Evolutionary conservation across 179 eudicot genomes (phyloP).

Genomic region (Monotropa hypopitys): DNA sequence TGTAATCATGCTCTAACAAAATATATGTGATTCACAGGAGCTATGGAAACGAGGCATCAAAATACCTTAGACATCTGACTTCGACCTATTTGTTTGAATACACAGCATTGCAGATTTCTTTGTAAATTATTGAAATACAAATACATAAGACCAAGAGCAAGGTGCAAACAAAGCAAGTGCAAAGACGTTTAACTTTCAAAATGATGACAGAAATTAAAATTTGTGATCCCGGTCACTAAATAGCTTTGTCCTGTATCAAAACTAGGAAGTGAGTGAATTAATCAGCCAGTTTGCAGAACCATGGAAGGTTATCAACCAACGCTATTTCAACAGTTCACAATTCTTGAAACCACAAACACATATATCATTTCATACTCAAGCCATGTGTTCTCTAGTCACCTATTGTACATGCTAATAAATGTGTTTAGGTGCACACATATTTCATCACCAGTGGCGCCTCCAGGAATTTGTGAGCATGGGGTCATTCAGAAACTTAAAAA

Average conservation of each 20-base stretch:
- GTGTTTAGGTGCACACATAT: background rate
- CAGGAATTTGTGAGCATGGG: no score
- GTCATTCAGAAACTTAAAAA: no score
- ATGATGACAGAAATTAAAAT: background rate
- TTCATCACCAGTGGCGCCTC: no score
- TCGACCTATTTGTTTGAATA: background rate
- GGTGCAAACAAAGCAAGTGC: background rate
- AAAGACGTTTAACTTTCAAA: background rate
- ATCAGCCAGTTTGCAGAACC: background rate
- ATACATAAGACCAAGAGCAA: background rate
- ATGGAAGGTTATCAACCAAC: background rate
- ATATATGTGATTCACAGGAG: no score
- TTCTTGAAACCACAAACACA: background rate
- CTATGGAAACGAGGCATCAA: background rate
- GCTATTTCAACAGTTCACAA: background rate
- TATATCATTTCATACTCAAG: background rate
- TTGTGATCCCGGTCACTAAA: background rate
- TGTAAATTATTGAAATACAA: background rate
- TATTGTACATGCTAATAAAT: background rate
- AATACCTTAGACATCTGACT: background rate
- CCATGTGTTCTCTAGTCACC: background rate
- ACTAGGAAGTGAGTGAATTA: background rate
- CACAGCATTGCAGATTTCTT: background rate
- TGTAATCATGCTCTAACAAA: no score
- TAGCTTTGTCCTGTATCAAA: background rate